A percentile compares a stretch with the other conserved stretches of the same genome.
Conservation (phyloP, 768 basidiomycete genomes). For the Lenzites betulinus region DNA sequence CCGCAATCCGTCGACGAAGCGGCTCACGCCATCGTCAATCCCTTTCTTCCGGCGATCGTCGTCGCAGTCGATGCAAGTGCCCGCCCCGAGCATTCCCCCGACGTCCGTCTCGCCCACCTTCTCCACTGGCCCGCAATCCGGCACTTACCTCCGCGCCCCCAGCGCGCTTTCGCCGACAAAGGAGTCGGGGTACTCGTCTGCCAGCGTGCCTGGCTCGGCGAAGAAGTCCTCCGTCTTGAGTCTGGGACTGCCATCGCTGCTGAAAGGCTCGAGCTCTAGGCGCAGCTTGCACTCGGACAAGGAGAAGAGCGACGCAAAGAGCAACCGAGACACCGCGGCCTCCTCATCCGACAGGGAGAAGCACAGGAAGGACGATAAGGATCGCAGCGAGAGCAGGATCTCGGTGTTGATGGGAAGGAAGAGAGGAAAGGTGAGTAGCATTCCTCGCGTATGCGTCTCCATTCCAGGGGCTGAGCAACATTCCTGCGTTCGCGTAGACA, state of each 20-base stretch:
- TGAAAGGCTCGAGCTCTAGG: conserved; percentile 82
- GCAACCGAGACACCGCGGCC: conserved; percentile 56
- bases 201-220: conserved; percentile 56
- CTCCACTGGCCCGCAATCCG: conserved; percentile 46
- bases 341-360: conserved; percentile 56
- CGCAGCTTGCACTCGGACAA: conserved; percentile 72
- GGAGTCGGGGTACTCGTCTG: conserved; percentile 53
- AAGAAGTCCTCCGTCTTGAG: conserved; percentile 86
- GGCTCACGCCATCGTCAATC: conserved; percentile 89
- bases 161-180: conserved; percentile 52
- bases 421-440: conserved; percentile 77
- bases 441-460: conserved; percentile 11
- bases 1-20: conserved; percentile 66
- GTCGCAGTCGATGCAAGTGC: conserved; percentile 81
- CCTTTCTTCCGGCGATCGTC: conserved; percentile 93
- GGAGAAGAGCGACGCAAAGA: conserved; percentile 43
- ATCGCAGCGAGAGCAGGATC: conserved; percentile 87
- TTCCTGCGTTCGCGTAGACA: conserved; percentile 51
- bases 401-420: conserved; percentile 86
- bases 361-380: conserved; percentile 77
- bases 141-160: conserved; percentile 45
- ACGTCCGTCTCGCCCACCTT: conserved; percentile 43
- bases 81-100: conserved; percentile 40
- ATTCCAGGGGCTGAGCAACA: conserved; percentile 8
- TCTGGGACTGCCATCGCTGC: conserved; percentile 75